Percentiles rank a stretch among this genome's conserved stretches.
Evolutionary conservation across 148 eudicot species (phyloP).

Genomic region (Linanthus parryae): DNA sequence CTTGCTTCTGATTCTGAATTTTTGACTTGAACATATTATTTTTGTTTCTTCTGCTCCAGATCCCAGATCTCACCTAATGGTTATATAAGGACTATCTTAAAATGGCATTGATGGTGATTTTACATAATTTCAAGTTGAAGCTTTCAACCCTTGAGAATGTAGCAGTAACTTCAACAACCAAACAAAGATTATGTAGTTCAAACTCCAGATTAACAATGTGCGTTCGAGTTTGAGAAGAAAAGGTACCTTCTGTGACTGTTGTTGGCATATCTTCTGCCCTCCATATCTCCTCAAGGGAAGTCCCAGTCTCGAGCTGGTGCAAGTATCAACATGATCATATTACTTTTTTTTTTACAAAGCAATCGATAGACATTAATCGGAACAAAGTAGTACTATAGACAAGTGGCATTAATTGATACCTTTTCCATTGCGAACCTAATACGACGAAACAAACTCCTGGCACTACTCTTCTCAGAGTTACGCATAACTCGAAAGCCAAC

Average conservation of each 20-base stretch:
- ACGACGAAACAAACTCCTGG: slow-evolving; percentile 39
- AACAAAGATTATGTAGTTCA: too few species aligned
- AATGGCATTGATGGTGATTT: too few species aligned
- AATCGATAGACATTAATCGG: slow-evolving; percentile 9
- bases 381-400: not conserved
- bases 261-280: slow-evolving; percentile 27
- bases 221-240: too few species aligned
- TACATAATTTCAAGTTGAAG: too few species aligned
- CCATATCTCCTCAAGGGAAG: slow-evolving; percentile 39
- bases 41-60: too few species aligned
- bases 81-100: too few species aligned
- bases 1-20: too few species aligned
- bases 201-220: too few species aligned
- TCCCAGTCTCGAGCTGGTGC: slow-evolving; percentile 46
- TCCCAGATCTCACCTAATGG: too few species aligned
- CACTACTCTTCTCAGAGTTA: slow-evolving; percentile 51
- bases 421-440: slow-evolving; percentile 49
- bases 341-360: slow-evolving; percentile 4
- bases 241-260: slow-evolving; percentile 38
- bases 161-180: too few species aligned
- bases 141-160: too few species aligned
- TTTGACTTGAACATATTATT: too few species aligned
- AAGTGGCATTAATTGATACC: slow-evolving; percentile 34
- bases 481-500: slow-evolving; percentile 50
- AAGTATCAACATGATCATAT: slow-evolving; percentile 17